Conservation (phyloP, 2,329 filamentous ascomycete species). For the Epichloe elymi region DNA sequence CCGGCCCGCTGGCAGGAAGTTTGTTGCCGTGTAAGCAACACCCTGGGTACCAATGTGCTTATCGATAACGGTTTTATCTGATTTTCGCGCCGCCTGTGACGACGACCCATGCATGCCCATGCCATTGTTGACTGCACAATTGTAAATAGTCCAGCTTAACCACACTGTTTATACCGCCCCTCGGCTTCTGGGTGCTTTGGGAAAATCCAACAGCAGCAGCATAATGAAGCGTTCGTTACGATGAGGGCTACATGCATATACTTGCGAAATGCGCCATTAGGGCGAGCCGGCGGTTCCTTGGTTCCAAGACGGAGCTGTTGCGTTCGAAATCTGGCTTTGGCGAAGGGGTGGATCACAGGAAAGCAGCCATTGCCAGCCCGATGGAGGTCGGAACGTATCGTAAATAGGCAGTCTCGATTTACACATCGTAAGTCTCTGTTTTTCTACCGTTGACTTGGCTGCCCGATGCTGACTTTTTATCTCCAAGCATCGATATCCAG, state of each 20-base stretch:
- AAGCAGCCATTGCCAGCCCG: background rate
- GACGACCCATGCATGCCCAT: background rate
- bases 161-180: background rate
- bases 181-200: background rate
- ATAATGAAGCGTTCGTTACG: constrained; percentile 8
- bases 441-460: background rate
- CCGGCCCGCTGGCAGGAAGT: constrained; percentile 5
- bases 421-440: background rate
- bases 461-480: background rate
- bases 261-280: constrained; percentile 9
- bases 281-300: background rate
- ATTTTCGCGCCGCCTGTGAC: background rate
- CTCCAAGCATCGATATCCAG: background rate
- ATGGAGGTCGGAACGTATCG: background rate
- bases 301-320: background rate
- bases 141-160: background rate
- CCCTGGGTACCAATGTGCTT: background rate
- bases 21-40: too few species aligned
- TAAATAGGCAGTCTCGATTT: background rate
- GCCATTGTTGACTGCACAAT: background rate
- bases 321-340: background rate
- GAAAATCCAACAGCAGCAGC: background rate
- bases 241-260: constrained; percentile 10
- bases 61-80: constrained; percentile 5
- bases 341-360: constrained; percentile 4